Evolutionary conservation across 1,284 basidiomycete genomes (phyloP).

Genomic region (Boletus sp.): DNA sequence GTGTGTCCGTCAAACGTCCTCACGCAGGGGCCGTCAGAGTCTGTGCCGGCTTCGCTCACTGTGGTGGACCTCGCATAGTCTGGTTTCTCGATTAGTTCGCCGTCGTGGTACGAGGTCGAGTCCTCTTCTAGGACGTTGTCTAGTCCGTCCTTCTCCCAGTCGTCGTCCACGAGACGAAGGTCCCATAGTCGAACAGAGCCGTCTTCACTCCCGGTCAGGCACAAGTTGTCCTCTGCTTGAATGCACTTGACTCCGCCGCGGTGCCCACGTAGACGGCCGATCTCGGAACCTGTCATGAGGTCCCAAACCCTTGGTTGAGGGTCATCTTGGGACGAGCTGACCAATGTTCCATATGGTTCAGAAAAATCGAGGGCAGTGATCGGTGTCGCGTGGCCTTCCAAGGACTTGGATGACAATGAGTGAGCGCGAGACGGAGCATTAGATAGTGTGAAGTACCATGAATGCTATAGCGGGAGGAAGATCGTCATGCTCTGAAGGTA

Average conservation of each 20-base stretch:
- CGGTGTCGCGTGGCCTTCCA: conserved; percentile 79
- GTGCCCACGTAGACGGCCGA: conserved; percentile 83
- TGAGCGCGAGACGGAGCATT: conserved; percentile 5
- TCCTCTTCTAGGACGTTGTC: conserved; percentile 68
- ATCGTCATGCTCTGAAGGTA: conserved; percentile 97
- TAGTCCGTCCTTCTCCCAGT: conserved; percentile 60
- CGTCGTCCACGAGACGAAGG: conserved; percentile 77
- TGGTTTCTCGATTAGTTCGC: conserved; percentile 39
- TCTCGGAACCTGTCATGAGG: conserved; percentile 77
- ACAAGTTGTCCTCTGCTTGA: conserved; percentile 93
- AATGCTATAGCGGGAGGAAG: conserved; percentile 94
- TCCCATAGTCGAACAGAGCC: conserved; percentile 89
- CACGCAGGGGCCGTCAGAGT: conserved; percentile 61
- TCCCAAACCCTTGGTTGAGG: conserved; percentile 87
- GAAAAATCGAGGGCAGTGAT: conserved; percentile 94
- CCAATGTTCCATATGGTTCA: conserved; percentile 94
- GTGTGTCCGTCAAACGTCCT: conserved; percentile 89
- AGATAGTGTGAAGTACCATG: conserved; percentile 64
- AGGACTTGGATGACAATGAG: conserved; percentile 56
- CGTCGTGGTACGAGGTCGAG: conserved; percentile 39
- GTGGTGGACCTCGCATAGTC: conserved; percentile 43
- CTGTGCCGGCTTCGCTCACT: conserved; percentile 36
- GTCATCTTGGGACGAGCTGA: conserved; percentile 84
- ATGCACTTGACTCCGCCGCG: conserved; percentile 82
- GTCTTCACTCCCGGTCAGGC: conserved; percentile 90